Evolutionary conservation across 257 asterid genomes (phyloP), one percentile per base, ranked within the genome.

Genomic region (Salvia miltiorrhiza): DNA sequence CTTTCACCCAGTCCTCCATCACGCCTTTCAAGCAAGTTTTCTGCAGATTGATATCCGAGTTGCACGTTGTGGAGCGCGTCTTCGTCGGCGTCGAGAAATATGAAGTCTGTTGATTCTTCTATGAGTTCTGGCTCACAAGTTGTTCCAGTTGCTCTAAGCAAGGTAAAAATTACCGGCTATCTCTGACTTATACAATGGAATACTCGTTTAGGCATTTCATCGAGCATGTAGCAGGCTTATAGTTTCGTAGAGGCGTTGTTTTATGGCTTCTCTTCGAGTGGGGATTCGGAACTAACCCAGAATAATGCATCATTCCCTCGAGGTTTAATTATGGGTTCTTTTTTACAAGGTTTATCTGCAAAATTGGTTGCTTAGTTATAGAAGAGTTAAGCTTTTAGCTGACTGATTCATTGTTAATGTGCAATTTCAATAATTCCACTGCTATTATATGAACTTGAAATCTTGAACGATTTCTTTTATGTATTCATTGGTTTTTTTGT

Each of bases 111-210:
- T 33, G 96, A 93, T 60, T 88, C 95, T 12, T 63, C 88, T 19
- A 80, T 73, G 88, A 75, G 86, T 39, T 73, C 84, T 13, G 89
- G 83, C 58, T 83, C 96, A 6, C 86, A 84, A 73, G 93, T 93
- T 60, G 96, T 93, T 49, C 73, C 96, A 14, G 95, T 90, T 67
- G 88, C 94, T 70, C 85, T 93, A 20, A 83, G 92, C 78, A 89
- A 90, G 96, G 99, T 93, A 77, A 47, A 21, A 2, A 50, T 39
- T 23, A 44, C 62, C 9, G 11, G 45, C 13, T 1, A 57, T 70
- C 19, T 5, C 4, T 64, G 30, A 40, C 24, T 44, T 39, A 3
- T 43, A 5, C 1, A 0, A 14, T 1, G 13, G 53, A 40, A 9
- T 47, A 55, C 48, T 45, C 61, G 32, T 30, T 4, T 9, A 52